Evolutionary conservation across 202 grass and related monocot species (phyloP).

Genomic region (Digitaria exilis): DNA sequence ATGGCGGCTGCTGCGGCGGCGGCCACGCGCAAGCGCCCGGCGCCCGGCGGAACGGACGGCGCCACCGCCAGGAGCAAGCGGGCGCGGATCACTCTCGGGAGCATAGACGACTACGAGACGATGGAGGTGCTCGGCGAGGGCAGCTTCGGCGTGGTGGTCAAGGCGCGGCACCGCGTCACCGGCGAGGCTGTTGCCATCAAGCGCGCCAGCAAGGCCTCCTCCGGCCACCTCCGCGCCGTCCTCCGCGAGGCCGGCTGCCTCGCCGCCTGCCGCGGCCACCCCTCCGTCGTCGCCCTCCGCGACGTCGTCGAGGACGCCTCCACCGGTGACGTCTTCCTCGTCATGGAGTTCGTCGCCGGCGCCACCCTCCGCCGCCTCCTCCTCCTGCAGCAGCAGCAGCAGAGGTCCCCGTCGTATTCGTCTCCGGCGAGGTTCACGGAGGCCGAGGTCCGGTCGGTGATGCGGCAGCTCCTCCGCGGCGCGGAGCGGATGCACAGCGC

Average conservation of each 20-base stretch:
- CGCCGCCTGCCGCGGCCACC: constrained; percentile 30
- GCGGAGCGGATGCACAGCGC: constrained; percentile 30
- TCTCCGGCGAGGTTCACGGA: too few species aligned
- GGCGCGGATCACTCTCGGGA: not conserved
- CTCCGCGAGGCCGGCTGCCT: constrained; percentile 5
- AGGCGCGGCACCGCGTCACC: not conserved
- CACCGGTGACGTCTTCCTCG: constrained; percentile 12
- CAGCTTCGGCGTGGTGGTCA: constrained; percentile 26
- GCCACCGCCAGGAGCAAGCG: not conserved
- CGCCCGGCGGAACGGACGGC: not conserved
- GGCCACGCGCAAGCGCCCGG: not conserved
- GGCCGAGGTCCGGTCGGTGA: not conserved
- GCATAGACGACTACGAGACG: constrained; percentile 36
- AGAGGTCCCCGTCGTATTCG: too few species aligned
- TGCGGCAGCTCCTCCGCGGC: constrained; percentile 20
- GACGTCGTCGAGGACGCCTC: constrained; percentile 2
- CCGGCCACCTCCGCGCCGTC: not conserved
- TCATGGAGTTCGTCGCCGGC: constrained; percentile 42
- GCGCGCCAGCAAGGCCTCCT: not conserved
- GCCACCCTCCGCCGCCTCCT: not conserved
- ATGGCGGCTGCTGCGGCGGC: too few species aligned
- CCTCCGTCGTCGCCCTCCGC: constrained; percentile 12
- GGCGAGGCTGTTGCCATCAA: constrained; percentile 1
- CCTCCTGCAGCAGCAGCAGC: too few species aligned
- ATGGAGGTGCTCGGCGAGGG: constrained; percentile 21